These are phyloP conservation scores for Paratinospora sagittata DNA, from an alignment of 164 flowering plant genomes.

Conservation along the genomic window DNA sequence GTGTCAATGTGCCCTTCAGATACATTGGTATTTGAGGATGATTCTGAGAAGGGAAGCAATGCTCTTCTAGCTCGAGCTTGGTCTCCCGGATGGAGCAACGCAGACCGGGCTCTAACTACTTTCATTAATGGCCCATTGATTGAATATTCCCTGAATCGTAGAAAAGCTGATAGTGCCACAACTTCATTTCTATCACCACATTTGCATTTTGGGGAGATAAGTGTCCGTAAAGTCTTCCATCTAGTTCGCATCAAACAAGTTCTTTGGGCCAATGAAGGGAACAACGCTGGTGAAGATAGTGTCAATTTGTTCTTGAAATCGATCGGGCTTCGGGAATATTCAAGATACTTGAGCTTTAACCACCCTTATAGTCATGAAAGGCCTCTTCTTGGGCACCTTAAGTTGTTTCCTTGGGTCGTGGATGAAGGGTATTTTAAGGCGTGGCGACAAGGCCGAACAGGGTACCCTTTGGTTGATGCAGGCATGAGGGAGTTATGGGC, in stretches of 20 bases:
- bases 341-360: slow-evolving; percentile 89
- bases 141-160: slow-evolving; percentile 77
- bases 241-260: slow-evolving; percentile 89
- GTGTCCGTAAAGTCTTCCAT: slow-evolving; percentile 88
- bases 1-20: slow-evolving; percentile 68
- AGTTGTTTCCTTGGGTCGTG: slow-evolving; percentile 85
- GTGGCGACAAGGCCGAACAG: slow-evolving; percentile 99
- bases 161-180: slow-evolving; percentile 91
- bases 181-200: slow-evolving; percentile 94
- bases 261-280: slow-evolving; percentile 92
- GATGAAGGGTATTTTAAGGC: slow-evolving; percentile 78
- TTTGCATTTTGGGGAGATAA: slow-evolving; percentile 95
- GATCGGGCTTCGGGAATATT: slow-evolving; percentile 90
- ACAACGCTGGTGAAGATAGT: slow-evolving; percentile 84
- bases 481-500: slow-evolving; percentile 99
- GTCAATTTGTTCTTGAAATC: slow-evolving; percentile 94
- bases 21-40: slow-evolving; percentile 70
- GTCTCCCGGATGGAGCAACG: slow-evolving; percentile 99
- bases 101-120: slow-evolving; percentile 74
- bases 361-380: slow-evolving; percentile 89
- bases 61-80: slow-evolving; percentile 96
- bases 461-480: slow-evolving; percentile 96
- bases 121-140: slow-evolving; percentile 84
- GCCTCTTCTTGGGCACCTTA: slow-evolving; percentile 89
- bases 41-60: slow-evolving; percentile 90